A percentile compares a stretch with the other conserved stretches of the same genome.
Conservation (phyloP, 441 rosid species). For the Codiaeum variegatum region DNA sequence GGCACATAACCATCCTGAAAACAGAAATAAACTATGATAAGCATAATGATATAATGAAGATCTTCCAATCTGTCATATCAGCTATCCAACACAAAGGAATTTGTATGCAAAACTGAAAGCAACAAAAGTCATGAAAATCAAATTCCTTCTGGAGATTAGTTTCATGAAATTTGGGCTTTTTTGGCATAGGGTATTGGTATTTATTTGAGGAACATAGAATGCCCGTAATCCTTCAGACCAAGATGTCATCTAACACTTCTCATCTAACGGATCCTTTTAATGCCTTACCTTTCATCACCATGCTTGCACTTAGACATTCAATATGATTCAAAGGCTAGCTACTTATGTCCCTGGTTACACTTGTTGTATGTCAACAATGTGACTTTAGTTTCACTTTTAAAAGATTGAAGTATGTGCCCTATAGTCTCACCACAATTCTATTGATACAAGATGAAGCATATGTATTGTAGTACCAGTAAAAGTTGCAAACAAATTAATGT, state of each 20-base stretch:
- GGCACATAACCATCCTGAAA: slow-evolving; percentile 94
- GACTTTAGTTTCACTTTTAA: neutral
- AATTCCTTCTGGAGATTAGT: neutral
- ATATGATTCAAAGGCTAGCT: neutral
- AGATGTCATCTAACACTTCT: neutral
- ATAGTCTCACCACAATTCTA: neutral
- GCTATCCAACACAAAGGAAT: neutral
- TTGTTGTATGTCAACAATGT: neutral
- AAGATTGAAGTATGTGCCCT: neutral
- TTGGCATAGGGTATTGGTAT: neutral
- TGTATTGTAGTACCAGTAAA: neutral
- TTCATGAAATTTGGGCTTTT: neutral
- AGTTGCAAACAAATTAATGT: neutral
- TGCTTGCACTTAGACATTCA: neutral
- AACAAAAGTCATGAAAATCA: neutral
- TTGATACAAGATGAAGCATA: neutral
- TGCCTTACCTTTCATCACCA: neutral
- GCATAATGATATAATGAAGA: neutral
- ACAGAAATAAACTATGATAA: neutral
- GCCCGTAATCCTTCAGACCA: neutral
- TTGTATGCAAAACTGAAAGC: neutral
- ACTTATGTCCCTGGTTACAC: neutral
- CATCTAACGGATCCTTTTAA: neutral
- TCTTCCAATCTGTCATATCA: neutral
- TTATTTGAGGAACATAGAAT: neutral